phyloP scores from a whole-genome alignment of 371 early-diverging fungal genomes.

The Apophysomyces ossiformis region DNA sequence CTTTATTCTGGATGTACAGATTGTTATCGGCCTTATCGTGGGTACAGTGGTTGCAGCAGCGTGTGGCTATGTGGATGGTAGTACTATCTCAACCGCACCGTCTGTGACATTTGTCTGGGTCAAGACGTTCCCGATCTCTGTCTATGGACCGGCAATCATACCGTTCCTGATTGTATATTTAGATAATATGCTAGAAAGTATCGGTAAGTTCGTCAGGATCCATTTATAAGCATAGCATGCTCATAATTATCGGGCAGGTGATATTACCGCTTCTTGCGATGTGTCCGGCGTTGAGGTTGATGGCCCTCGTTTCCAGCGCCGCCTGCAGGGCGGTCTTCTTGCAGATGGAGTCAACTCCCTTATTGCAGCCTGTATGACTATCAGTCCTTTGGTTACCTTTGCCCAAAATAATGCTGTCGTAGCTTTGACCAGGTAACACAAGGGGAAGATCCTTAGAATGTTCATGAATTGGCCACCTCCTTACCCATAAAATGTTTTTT shows the following conservation, averaged over 20 bases:
- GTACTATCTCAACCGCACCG: constrained; percentile 57
- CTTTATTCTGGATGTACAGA: constrained; percentile 11
- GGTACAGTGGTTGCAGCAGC: constrained; percentile 67
- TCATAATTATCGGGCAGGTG: constrained; percentile 40
- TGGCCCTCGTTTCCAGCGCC: constrained; percentile 60
- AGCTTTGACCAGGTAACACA: constrained; percentile 42
- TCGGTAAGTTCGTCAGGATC: constrained; percentile 28
- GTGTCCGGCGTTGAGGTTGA: constrained; percentile 67
- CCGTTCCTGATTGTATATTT: constrained; percentile 63
- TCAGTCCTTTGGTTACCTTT: constrained; percentile 63
- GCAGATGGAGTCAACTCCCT: constrained; percentile 65
- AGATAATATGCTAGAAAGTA: constrained; percentile 60
- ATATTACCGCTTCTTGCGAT: constrained; percentile 70
- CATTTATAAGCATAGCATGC: too few species aligned
- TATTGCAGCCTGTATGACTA: constrained; percentile 61
- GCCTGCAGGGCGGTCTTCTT: constrained; percentile 68
- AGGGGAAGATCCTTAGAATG: not conserved
- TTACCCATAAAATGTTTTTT: not conserved
- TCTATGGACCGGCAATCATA: constrained; percentile 71
- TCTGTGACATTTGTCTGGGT: constrained; percentile 63
- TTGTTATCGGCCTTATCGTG: constrained; percentile 64
- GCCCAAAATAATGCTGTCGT: constrained; percentile 72
- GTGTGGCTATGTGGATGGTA: constrained; percentile 57
- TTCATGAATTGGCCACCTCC: too few species aligned
- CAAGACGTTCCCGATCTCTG: constrained; percentile 57